Percentiles rank a stretch among this genome's conserved stretches.
Conservation (phyloP, 371 early-diverging fungal genomes). For the Encephalitozoon hellem region DNA sequence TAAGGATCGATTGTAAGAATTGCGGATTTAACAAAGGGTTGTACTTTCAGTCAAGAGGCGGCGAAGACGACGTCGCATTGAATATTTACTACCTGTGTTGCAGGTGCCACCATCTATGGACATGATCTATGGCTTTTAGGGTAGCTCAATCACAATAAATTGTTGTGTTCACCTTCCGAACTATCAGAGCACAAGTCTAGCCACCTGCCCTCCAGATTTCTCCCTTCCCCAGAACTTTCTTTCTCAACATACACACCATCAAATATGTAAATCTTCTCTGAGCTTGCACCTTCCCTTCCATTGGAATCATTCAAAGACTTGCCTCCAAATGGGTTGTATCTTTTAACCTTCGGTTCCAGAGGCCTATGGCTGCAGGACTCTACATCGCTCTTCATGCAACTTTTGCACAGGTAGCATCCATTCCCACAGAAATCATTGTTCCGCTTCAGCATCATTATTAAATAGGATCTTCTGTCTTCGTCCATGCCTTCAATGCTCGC, state of each 20-base stretch:
- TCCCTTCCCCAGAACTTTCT: neutral
- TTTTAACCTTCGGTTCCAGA: neutral
- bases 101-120: conserved; percentile 58
- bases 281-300: neutral
- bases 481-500: neutral
- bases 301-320: neutral
- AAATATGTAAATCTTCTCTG: neutral
- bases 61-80: conserved; percentile 75
- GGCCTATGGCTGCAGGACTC: neutral
- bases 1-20: conserved; percentile 64
- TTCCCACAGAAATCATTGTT: neutral
- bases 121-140: neutral
- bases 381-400: neutral
- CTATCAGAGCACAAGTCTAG: conserved; percentile 1
- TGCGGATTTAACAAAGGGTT: conserved; percentile 69
- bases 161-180: neutral
- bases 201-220: neutral
- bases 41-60: conserved; percentile 76
- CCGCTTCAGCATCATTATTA: neutral
- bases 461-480: neutral
- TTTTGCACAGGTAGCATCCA: neutral
- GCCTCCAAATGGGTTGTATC: neutral
- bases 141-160: neutral
- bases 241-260: neutral
- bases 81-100: conserved; percentile 79